A percentile compares a stretch with the other conserved stretches of the same genome.
phyloP scores from a whole-genome alignment of 1,284 basidiomycete genomes.

The Ceratobasidium sp. region DNA sequence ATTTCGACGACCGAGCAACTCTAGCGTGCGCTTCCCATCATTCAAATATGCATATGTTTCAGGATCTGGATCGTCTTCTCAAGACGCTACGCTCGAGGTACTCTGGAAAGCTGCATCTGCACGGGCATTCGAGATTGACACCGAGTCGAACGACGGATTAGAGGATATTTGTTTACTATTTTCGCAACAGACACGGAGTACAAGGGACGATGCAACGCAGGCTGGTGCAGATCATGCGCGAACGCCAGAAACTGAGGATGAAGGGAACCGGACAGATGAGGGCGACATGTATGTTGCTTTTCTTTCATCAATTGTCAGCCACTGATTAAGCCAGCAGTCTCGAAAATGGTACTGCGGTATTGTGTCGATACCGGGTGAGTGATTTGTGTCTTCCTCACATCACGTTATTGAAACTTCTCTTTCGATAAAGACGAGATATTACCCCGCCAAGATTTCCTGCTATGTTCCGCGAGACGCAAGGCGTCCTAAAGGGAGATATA shows the following conservation, averaged over 20 bases:
- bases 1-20: constrained; percentile 14
- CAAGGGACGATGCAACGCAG: constrained; percentile 13
- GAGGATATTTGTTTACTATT: constrained; percentile 43
- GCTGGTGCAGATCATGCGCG: constrained; percentile 8
- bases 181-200: constrained; percentile 26
- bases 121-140: constrained; percentile 42
- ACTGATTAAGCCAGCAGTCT: constrained; percentile 14
- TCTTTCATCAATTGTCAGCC: background rate
- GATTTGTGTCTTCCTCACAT: background rate
- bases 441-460: constrained; percentile 42
- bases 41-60: background rate
- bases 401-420: background rate
- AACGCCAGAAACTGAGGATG: constrained; percentile 1
- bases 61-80: background rate
- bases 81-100: constrained; percentile 10
- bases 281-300: constrained; percentile 11
- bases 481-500: constrained; percentile 36
- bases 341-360: constrained; percentile 24
- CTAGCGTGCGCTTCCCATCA: constrained; percentile 17
- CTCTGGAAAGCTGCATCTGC: constrained; percentile 44
- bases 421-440: constrained; percentile 31
- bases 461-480: constrained; percentile 26
- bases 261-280: constrained; percentile 44
- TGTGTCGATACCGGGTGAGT: constrained; percentile 24
- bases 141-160: constrained; percentile 45